A percentile compares a stretch with the other conserved stretches of the same genome.
Conservation (phyloP, 805 yeast genomes). For the Torulaspora gathmanii region DNA sequence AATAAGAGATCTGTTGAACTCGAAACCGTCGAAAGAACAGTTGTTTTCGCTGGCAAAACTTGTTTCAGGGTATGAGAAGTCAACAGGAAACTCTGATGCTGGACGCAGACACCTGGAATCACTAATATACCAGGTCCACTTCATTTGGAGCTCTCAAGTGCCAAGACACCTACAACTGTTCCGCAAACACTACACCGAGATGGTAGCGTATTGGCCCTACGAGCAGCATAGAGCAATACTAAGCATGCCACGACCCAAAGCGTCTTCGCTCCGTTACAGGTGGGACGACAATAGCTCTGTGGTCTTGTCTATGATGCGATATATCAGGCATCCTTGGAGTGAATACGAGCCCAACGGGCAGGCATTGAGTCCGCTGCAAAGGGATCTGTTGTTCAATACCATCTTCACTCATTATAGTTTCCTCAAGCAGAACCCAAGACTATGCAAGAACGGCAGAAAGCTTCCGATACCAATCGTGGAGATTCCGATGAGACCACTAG, state of each 20-base stretch:
- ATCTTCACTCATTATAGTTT: conserved; percentile 21
- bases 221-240: conserved; percentile 18
- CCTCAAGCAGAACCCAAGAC: conserved; percentile 16
- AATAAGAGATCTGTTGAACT: neutral
- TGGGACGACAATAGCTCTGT: conserved; percentile 15
- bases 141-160: conserved; percentile 15
- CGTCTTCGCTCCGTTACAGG: conserved; percentile 13
- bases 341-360: neutral
- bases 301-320: conserved; percentile 13
- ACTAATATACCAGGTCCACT: conserved; percentile 18
- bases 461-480: conserved; percentile 24
- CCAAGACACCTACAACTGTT: conserved; percentile 17
- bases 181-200: conserved; percentile 12
- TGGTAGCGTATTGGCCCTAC: conserved; percentile 23
- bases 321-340: conserved; percentile 15
- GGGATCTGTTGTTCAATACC: conserved; percentile 12
- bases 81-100: neutral
- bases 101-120: conserved; percentile 14
- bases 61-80: neutral
- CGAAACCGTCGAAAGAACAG: neutral
- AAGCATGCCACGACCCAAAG: conserved; percentile 15
- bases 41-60: conserved; percentile 4
- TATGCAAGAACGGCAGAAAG: conserved; percentile 17
- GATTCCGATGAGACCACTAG: conserved; percentile 24
- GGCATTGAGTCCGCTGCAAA: conserved; percentile 1